Evolutionary conservation across 2,329 filamentous ascomycete genomes (phyloP), one percentile per base, ranked within the genome.

Genomic region (Colletotrichum viniferum): DNA sequence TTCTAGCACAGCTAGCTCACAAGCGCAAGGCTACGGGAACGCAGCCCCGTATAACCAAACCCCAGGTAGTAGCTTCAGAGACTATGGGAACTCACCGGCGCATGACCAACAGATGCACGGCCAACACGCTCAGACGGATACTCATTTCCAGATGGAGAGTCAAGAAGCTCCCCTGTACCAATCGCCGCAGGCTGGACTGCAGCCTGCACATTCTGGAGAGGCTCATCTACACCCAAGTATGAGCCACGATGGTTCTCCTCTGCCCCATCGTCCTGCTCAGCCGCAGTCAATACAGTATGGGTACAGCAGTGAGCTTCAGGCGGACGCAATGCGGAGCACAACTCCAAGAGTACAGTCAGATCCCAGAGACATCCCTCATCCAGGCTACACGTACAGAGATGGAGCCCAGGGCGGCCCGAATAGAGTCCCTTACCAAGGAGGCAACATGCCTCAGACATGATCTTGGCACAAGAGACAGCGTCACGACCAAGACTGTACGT

Each of bases 11-110:
- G 9, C 38, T n/a, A 43, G 38, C 18, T n/a, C 18, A n/a, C 38
- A n/a, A 1, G 0, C 0, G 16, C 18, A n/a, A 43, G 36, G 36
- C 0, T 43, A 43, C 18, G 38, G 38, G 9, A 43, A n/a, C 0
- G 38, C 3, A n/a, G 18, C 38, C 6, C 18, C 38, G 38, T n/a
- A 43, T 0, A 43, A 3, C 0, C 38, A 43, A 43, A n/a, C 18
- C 0, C 0, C 38, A 18, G 38, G 18, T 43, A 18, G 18, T 0
- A 43, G 18, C 38, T 43, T 18, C 38, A 43, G 38, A n/a, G 38
- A 43, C 10, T 43, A n/a, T 43, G 38, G 38, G 0, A 43, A 9
- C 38, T 0, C 38, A 0, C 38, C 38, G 0, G 18, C 18, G 0
- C 38, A 43, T 43, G 3, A 0, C 0, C 38, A 43, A n/a, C 38